phyloP scores from a whole-genome alignment of 2,329 filamentous ascomycete species.

The Paradendryphiella salina region DNA sequence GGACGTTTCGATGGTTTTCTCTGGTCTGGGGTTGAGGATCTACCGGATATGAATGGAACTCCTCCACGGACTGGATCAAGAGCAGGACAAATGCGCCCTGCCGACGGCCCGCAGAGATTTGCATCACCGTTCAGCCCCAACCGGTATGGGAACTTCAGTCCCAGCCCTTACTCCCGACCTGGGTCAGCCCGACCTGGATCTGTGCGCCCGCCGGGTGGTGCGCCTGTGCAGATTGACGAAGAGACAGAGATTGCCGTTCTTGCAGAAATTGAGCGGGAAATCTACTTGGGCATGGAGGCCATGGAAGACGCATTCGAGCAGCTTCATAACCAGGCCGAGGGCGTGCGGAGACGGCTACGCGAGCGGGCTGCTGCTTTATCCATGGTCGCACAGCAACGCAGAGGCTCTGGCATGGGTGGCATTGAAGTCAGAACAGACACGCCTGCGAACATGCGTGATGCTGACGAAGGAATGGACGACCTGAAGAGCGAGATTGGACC shows the following conservation, averaged over 20 bases:
- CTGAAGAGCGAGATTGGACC: constrained; percentile 63
- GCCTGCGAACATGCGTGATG: constrained; percentile 48
- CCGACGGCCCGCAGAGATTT: constrained; percentile 45
- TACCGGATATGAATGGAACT: constrained; percentile 34
- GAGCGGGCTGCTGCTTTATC: constrained; percentile 80
- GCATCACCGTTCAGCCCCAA: constrained; percentile 60
- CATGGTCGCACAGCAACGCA: constrained; percentile 61
- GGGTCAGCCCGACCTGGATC: constrained; percentile 30
- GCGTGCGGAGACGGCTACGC: constrained; percentile 75
- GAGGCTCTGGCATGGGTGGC: constrained; percentile 52
- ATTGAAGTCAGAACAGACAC: constrained; percentile 54
- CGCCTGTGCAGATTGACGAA: constrained; percentile 85
- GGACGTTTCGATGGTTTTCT: constrained; percentile 95
- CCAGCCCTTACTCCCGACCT: constrained; percentile 35
- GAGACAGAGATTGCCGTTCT: constrained; percentile 89
- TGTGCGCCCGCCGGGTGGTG: constrained; percentile 50
- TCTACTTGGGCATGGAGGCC: constrained; percentile 91
- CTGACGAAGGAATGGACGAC: constrained; percentile 47
- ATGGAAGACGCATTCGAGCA: constrained; percentile 93
- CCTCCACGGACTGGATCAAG: constrained; percentile 35
- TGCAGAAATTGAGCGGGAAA: constrained; percentile 89
- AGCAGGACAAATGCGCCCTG: constrained; percentile 48
- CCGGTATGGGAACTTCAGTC: constrained; percentile 34
- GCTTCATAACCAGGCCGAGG: constrained; percentile 82
- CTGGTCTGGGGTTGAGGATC: constrained; percentile 82